Base-by-base conservation (phyloP, 768 basidiomycete species). In the Amanita pseudoporphyria region DNA sequence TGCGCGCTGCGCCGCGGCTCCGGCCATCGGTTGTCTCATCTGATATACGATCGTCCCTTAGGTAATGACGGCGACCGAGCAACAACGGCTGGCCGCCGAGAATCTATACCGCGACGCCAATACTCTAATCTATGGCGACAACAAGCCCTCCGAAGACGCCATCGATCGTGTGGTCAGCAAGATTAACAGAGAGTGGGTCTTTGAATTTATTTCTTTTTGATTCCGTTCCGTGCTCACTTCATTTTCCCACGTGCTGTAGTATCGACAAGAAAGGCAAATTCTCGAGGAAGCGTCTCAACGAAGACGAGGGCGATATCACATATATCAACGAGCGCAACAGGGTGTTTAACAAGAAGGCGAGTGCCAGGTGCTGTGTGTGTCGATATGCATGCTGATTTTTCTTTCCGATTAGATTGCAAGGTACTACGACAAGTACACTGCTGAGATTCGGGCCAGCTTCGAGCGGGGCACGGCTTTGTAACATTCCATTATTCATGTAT, bases 311-410 rank as follows among this genome's bases (percentile, higher is more conserved):
- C 47, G 94, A 97, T 57, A 88, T 99, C 65, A 98, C 93, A 5
- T 99, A 98, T 64, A 99, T 99, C 78, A 99, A 99, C 73, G 91
- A 98, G 67, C 84, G 87, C 66, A 94, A 97, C 67, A 80, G 91
- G 54, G 92, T 96, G 41, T 98, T 96, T 77, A 96, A 97, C 79
- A 93, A 92, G 71, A 96, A 95, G 84, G 88, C 83, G 22, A 14
- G 65, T 55, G 28, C 26, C 28, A 32, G 37, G 32, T 35, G 45
- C 9, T 41, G 45, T 7, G 14, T 40, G 7, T 28, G 38, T 19
- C 21, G 19, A 32, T 9, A 16, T 47, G n/a, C 31, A 26, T 30
- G 19, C 37, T 39, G 51, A 26, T 53, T 32, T 40, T 47, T 36
- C 46, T 31, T 36, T 4, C 50, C 21, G 14, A 39, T 14, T 53